Conservation (phyloP, 805 yeast genomes). For the Lipomyces oligophaga region DNA sequence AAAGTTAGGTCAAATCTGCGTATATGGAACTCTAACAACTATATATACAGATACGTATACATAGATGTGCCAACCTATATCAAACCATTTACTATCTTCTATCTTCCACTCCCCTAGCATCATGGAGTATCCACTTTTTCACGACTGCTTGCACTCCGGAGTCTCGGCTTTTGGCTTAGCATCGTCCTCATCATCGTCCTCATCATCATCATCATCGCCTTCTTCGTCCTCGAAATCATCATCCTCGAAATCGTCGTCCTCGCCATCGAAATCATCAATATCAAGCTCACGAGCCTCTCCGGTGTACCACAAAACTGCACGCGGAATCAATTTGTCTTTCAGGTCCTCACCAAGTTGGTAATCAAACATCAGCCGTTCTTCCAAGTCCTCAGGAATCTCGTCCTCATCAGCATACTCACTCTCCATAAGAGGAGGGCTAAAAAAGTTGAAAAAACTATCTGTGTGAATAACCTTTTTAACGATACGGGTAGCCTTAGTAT, state of each 20-base stretch:
- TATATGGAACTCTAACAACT: no score
- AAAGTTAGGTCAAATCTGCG: no score
- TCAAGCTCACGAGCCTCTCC: slow-evolving; percentile 89
- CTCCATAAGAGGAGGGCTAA: slow-evolving; percentile 85
- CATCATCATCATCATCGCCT: slow-evolving; percentile 37
- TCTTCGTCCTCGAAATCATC: slow-evolving; percentile 52
- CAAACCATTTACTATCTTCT: no score
- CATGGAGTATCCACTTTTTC: no score
- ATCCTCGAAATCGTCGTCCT: slow-evolving; percentile 56
- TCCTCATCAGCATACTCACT: slow-evolving; percentile 53
- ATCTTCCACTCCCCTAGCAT: no score
- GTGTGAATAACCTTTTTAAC: slow-evolving; percentile 92
- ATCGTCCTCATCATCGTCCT: slow-evolving; percentile 41
- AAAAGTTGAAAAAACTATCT: slow-evolving; percentile 93
- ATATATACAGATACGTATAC: no score
- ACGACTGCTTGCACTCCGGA: slow-evolving; percentile 58
- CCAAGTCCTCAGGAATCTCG: slow-evolving; percentile 60
- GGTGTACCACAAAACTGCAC: slow-evolving; percentile 98
- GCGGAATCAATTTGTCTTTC: slow-evolving; percentile 91
- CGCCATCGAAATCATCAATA: slow-evolving; percentile 56
- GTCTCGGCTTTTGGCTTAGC: slow-evolving; percentile 49
- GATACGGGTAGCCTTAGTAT: slow-evolving; percentile 93
- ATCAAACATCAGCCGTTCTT: slow-evolving; percentile 81
- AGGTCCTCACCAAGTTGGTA: slow-evolving; percentile 94
- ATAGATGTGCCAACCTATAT: no score